These are phyloP conservation scores for Ophiostoma ips DNA, from an alignment of 2,329 filamentous ascomycete species.

Conservation along the genomic window DNA sequence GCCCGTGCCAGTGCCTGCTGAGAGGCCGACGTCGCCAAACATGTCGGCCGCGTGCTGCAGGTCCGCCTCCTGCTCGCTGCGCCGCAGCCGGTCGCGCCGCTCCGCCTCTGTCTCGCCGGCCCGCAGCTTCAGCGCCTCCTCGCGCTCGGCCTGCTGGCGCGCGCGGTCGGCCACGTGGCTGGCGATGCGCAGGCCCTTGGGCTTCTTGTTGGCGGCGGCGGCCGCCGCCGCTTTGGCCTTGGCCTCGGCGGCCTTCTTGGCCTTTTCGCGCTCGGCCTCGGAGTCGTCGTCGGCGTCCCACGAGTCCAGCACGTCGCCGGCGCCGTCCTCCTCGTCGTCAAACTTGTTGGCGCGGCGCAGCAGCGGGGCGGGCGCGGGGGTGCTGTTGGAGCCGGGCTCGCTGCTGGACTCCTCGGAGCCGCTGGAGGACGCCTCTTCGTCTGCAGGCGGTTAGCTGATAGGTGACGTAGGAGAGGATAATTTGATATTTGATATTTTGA, in stretches of 20 bases:
- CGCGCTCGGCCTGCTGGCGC: constrained; percentile 35
- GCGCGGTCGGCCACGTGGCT: constrained; percentile 55
- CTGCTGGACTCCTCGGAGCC: constrained; percentile 21
- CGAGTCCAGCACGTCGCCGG: constrained; percentile 76
- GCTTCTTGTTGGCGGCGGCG: constrained; percentile 81
- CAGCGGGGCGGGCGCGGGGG: constrained; percentile 24
- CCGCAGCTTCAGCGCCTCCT: constrained; percentile 48
- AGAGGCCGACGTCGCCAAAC: constrained; percentile 62
- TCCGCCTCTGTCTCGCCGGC: constrained; percentile 61
- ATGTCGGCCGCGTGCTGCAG: constrained; percentile 82
- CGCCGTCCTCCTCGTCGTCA: constrained; percentile 79
- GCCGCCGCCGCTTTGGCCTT: constrained; percentile 84
- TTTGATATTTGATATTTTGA: not conserved
- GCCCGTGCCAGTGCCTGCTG: constrained; percentile 38
- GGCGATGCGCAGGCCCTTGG: constrained; percentile 71
- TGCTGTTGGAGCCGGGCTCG: constrained; percentile 20
- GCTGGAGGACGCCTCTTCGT: not conserved
- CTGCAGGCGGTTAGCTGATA: not conserved
- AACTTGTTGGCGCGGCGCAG: constrained; percentile 49
- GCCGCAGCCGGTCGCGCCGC: constrained; percentile 58
- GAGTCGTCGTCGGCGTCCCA: constrained; percentile 98
- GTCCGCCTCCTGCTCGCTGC: constrained; percentile 76
- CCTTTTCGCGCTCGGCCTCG: constrained; percentile 92
- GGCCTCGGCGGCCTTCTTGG: constrained; percentile 67
- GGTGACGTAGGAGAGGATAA: not conserved